Conservation (phyloP, 1,284 basidiomycete genomes). For the Malassezia sp. region DNA sequence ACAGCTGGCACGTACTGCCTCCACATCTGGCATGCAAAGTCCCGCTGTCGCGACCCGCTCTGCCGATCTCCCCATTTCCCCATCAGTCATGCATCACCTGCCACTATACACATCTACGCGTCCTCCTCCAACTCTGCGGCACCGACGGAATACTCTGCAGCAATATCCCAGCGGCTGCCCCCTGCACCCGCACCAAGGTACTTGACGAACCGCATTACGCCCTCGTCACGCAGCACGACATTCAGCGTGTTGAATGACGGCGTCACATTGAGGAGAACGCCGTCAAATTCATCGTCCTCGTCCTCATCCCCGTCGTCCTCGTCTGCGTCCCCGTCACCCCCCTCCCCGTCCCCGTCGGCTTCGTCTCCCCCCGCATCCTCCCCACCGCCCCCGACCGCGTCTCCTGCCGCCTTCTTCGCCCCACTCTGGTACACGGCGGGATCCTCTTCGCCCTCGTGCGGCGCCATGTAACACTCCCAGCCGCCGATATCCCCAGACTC, state of each 20-base stretch:
- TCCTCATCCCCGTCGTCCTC: slow-evolving; percentile 48
- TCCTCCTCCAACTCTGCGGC: slow-evolving; percentile 35
- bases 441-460: slow-evolving; percentile 65
- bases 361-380: slow-evolving; percentile 55
- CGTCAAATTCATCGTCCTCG: slow-evolving; percentile 59
- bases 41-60: background rate
- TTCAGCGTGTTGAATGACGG: slow-evolving; percentile 82
- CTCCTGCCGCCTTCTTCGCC: slow-evolving; percentile 27
- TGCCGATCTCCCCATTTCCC: background rate
- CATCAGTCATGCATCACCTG: background rate
- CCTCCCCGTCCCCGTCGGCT: slow-evolving; percentile 51
- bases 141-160: slow-evolving; percentile 39
- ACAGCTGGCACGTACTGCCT: no score
- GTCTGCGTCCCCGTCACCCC: slow-evolving; percentile 46
- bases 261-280: slow-evolving; percentile 74
- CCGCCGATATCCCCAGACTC: slow-evolving; percentile 72
- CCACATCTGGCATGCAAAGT: background rate
- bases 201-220: slow-evolving; percentile 59
- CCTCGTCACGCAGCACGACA: slow-evolving; percentile 79
- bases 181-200: slow-evolving; percentile 39
- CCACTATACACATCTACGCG: no score
- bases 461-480: slow-evolving; percentile 95
- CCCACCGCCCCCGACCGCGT: slow-evolving; percentile 51
- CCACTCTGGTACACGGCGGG: slow-evolving; percentile 73
- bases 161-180: slow-evolving; percentile 42